phyloP scores from a whole-genome alignment of 192 early-diverging fungal genomes.

The Martensiomyces pterosporus region DNA sequence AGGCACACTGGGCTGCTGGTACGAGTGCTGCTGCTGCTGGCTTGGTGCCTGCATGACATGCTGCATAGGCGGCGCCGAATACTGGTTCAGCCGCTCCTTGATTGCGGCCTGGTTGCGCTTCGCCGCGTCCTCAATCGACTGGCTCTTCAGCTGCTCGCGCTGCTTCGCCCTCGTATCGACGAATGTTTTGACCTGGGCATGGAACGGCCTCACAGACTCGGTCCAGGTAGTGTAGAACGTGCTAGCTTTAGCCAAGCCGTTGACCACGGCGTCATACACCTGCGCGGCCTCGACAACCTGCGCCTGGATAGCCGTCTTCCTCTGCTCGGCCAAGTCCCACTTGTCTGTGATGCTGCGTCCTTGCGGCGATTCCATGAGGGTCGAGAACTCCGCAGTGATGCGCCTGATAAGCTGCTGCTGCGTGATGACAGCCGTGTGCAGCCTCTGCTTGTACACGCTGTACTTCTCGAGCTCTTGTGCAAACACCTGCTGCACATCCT shows the following conservation, averaged over 20 bases:
- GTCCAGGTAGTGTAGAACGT: slow-evolving; percentile 57
- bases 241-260: slow-evolving; percentile 55
- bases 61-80: slow-evolving; percentile 15
- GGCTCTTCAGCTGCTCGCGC: slow-evolving; percentile 52
- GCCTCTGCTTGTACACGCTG: slow-evolving; percentile 68
- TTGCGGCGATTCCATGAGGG: slow-evolving; percentile 67
- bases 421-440: slow-evolving; percentile 66
- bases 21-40: slow-evolving; percentile 4
- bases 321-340: slow-evolving; percentile 64
- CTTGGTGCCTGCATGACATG: slow-evolving; percentile 11
- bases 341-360: slow-evolving; percentile 60
- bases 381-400: slow-evolving; percentile 70
- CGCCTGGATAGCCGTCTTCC: slow-evolving; percentile 60
- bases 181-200: slow-evolving; percentile 52
- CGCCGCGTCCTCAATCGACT: slow-evolving; percentile 49
- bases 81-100: slow-evolving; percentile 57
- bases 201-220: slow-evolving; percentile 49
- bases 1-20: slow-evolving; percentile 3
- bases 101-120: slow-evolving; percentile 56
- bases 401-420: slow-evolving; percentile 74
- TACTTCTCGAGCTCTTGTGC: slow-evolving; percentile 89
- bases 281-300: slow-evolving; percentile 64
- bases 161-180: slow-evolving; percentile 51
- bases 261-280: slow-evolving; percentile 60
- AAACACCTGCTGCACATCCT: slow-evolving; percentile 88